phyloP scores from a whole-genome alignment of 202 grass and related monocot species.

The Panicum hallii region DNA sequence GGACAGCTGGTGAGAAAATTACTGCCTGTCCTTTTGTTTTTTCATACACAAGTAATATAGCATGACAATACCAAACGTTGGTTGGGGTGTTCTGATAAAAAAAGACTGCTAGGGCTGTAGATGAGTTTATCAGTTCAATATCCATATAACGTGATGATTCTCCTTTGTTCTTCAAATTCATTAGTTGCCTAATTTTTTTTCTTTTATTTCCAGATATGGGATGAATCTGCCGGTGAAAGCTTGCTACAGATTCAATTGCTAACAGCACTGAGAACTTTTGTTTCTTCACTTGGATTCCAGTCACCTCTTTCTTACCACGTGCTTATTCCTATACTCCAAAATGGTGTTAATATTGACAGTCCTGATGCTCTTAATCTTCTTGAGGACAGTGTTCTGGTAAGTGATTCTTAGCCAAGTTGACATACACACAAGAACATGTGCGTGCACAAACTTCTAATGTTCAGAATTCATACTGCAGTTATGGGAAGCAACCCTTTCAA shows the following conservation, averaged over 20 bases:
- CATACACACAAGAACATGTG: neutral
- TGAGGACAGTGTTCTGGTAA: slow-evolving; percentile 92
- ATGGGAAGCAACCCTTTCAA: slow-evolving; percentile 92
- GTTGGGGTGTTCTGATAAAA: neutral
- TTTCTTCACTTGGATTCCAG: slow-evolving; percentile 89
- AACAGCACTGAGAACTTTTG: slow-evolving; percentile 85
- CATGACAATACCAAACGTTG: slow-evolving; percentile 18
- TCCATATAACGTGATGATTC: slow-evolving; percentile 39
- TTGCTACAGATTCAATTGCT: slow-evolving; percentile 94
- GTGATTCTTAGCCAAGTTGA: slow-evolving; percentile 42
- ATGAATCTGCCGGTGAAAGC: slow-evolving; percentile 92
- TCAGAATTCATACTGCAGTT: slow-evolving; percentile 61
- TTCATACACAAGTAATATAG: slow-evolving; percentile 4
- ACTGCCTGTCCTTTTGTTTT: slow-evolving; percentile 33
- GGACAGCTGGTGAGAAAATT: slow-evolving; percentile 8
- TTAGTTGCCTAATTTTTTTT: slow-evolving; percentile 42
- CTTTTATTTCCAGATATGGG: slow-evolving; percentile 74
- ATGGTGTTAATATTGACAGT: slow-evolving; percentile 82
- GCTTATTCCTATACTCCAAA: slow-evolving; percentile 90
- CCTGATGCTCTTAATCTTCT: slow-evolving; percentile 99
- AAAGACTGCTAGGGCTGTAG: neutral
- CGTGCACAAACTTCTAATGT: slow-evolving; percentile 34
- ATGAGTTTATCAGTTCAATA: slow-evolving; percentile 28
- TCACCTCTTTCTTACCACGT: slow-evolving; percentile 82
- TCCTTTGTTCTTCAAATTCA: slow-evolving; percentile 41